Evolutionary conservation across 2,329 filamentous ascomycete species (phyloP).

Genomic region (Neonectria punicea): DNA sequence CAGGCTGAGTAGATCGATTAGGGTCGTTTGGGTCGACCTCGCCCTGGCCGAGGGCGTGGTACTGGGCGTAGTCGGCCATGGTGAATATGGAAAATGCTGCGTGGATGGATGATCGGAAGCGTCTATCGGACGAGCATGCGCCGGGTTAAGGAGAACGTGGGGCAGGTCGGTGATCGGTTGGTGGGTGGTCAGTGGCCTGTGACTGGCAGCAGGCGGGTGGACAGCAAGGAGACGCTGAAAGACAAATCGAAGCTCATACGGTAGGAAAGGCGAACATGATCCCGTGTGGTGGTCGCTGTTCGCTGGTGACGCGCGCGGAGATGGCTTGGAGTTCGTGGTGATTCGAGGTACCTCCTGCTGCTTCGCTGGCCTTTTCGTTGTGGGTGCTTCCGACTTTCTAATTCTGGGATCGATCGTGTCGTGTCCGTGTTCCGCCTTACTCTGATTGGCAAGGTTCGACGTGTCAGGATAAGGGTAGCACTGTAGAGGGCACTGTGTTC

Average conservation of each 20-base stretch:
- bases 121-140: constrained; percentile 43
- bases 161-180: constrained; percentile 31
- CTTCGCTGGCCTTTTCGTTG: constrained; percentile 46
- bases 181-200: constrained; percentile 22
- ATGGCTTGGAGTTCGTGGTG: constrained; percentile 16
- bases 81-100: constrained; percentile 30
- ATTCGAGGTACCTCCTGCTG: constrained; percentile 32
- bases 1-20: constrained; percentile 60
- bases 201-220: constrained; percentile 17
- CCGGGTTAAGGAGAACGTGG: constrained; percentile 44
- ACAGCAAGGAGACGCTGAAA: constrained; percentile 28
- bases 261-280: constrained; percentile 36
- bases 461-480: constrained; percentile 18
- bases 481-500: constrained; percentile 36
- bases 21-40: constrained; percentile 67
- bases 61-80: constrained; percentile 68
- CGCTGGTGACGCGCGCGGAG: constrained; percentile 21
- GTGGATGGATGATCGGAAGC: constrained; percentile 34
- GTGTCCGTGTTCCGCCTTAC: constrained; percentile 39
- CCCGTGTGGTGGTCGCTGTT: constrained; percentile 27
- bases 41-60: constrained; percentile 66
- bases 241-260: constrained; percentile 38
- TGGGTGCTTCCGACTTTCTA: constrained; percentile 33
- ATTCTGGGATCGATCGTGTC: constrained; percentile 38
- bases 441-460: constrained; percentile 36